Evolutionary conservation across 306 rosid genomes (phyloP).

Genomic region (Castanea sativa): DNA sequence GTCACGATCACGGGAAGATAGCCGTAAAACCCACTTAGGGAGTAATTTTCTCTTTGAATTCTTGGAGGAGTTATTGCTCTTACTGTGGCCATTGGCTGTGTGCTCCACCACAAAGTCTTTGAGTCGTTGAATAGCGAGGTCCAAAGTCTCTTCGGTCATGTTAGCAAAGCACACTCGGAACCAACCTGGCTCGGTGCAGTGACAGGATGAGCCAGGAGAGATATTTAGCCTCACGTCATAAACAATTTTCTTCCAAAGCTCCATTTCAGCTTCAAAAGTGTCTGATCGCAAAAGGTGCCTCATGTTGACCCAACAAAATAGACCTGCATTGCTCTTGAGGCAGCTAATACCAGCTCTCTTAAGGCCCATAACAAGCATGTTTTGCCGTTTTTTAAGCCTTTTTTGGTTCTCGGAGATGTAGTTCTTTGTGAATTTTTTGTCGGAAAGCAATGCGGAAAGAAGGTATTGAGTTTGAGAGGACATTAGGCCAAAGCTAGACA

Average conservation of each 20-base stretch:
- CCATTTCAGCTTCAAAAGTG: slow-evolving; percentile 79
- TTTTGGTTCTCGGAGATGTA: slow-evolving; percentile 60
- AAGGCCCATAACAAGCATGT: slow-evolving; percentile 50
- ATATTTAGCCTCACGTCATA: slow-evolving; percentile 63
- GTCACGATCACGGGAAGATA: slow-evolving; percentile 53
- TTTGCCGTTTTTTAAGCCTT: slow-evolving; percentile 55
- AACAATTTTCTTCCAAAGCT: slow-evolving; percentile 74
- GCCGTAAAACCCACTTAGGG: slow-evolving; percentile 77
- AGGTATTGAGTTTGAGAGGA: slow-evolving; percentile 86
- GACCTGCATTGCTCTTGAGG: slow-evolving; percentile 69
- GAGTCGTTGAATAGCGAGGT: slow-evolving; percentile 63
- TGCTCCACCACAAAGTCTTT: slow-evolving; percentile 44
- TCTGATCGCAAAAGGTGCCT: slow-evolving; percentile 53
- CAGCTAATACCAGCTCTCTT: slow-evolving; percentile 53
- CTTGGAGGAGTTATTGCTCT: slow-evolving; percentile 9
- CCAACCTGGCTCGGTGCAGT: slow-evolving; percentile 87
- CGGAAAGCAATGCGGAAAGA: slow-evolving; percentile 70
- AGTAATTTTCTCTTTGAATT: slow-evolving; percentile 44
- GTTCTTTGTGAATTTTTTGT: slow-evolving; percentile 58
- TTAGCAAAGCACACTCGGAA: slow-evolving; percentile 80
- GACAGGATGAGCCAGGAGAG: slow-evolving; percentile 81
- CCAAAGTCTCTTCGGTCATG: slow-evolving; percentile 59
- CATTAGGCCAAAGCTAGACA: slow-evolving; percentile 84
- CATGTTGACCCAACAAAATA: slow-evolving; percentile 91
- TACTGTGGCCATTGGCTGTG: neutral